Evolutionary conservation across 805 yeast genomes (phyloP), one percentile per base, ranked within the genome.

Genomic region (Metschnikowia vanudenii): DNA sequence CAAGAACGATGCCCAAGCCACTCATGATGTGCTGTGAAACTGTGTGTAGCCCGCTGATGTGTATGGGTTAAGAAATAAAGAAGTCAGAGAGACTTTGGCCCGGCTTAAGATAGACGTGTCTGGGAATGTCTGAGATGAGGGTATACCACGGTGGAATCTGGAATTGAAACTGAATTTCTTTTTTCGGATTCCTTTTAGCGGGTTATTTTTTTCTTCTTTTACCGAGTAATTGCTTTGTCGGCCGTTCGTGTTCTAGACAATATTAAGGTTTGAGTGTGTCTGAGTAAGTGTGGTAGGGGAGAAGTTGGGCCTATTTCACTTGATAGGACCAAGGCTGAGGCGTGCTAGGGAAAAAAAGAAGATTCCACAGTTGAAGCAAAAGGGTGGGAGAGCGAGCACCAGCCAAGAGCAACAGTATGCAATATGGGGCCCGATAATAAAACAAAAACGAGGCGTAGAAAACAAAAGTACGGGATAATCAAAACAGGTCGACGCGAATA

Each of bases 1-100:
- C 60, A 10, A 55, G 50, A 6, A 56, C 53, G 18, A 56, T 54
- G 14, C 60, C 53, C 9, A 56, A 41, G 29, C 60, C 60, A 38
- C 43, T 49, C 58, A 55, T 55, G 24, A 8, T 42, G 35, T 14
- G 35, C 26, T 17, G 34, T 17, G 13, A 17, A 29, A 16, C n/a
- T n/a, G n/a, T n/a, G n/a, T n/a, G 13, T 8, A 7, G 32, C 11
- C 11, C 11, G 24, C 9, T 10, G 16, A 12, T 34, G 32, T 30
- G 40, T 19, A 28, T 7, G 22, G 28, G n/a, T 29, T 16, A 36
- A 14, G 20, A 4, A 33, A 8, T 5, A 17, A 33, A 8, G 17
- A 4, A 17, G 2, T 7, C 32, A 7, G 17, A 33, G 8, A 10
- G 17, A 13, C 4, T 14, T 13, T 10, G 28, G 19, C 12, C 7